Evolutionary conservation across 192 early-diverging fungal genomes (phyloP), one percentile per base, ranked within the genome.

Genomic region (Rhizophagus sp.): DNA sequence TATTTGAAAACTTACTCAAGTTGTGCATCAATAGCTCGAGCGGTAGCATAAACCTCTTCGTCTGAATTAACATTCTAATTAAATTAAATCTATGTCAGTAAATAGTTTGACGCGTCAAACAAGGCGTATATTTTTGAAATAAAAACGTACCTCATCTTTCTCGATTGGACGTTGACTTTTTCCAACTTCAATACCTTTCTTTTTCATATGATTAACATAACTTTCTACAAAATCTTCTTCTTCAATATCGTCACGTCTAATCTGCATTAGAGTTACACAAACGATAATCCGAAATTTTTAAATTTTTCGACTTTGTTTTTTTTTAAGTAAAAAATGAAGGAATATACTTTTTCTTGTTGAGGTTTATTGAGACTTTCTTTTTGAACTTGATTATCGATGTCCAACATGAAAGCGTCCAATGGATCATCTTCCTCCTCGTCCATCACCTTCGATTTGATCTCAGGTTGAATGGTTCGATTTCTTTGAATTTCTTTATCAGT

Each of bases 11-110:
- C 80, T 44, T 84, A 78, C 61, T 88, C 84, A 2, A 83, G 52
- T 49, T 84, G 83, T 15, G 83, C 88, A 63, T 90, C 92, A 24
- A 94, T 81, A 34, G 92, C 93, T 13, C 88, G 82, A 4, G 94
- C 95, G 24, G 95, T 91, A 4, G 92, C 91, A 83, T 96, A 96
- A 2, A 96, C 95, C 82, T 95, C 94, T 75, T 95, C 95, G 78
- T 96, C 95, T 63, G 92, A 94, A 82, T 94, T 91, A 9, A 83
- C 88, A 68, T 93, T 83, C 86, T 86, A 83, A 30, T 1, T 30
- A 30, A 13, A 61, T 39, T 70, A 22, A 36, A 70, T 4, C 7
- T 39, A 69, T 2, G 8, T 70, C 19, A 25, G 12, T n/a, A 65
- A 65, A 65, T 65, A 25, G 5, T 25, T 65, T 30, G 12, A 65